A percentile compares a stretch with the other conserved stretches of the same genome.
phyloP scores from a whole-genome alignment of 1,139 yeast genomes.

The Geotrichum citri-aurantii region DNA sequence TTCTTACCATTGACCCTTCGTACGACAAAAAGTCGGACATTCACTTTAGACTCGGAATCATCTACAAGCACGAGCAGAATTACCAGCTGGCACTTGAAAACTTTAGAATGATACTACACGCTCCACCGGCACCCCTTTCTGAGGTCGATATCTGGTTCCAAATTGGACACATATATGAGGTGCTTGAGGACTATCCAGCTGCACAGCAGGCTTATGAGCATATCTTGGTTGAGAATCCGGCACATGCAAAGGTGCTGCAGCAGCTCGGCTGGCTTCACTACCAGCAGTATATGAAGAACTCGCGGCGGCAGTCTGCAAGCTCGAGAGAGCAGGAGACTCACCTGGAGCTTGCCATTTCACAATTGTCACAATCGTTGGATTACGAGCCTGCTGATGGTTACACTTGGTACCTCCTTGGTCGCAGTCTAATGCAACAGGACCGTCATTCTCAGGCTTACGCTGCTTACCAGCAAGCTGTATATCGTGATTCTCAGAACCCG shows the following conservation, averaged over 20 bases:
- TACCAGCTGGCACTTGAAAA: slow-evolving; percentile 84
- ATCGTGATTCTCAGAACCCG: slow-evolving; percentile 92
- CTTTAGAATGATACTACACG: slow-evolving; percentile 80
- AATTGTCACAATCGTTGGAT: slow-evolving; percentile 79
- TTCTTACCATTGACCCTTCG: slow-evolving; percentile 88
- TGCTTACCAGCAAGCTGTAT: slow-evolving; percentile 97
- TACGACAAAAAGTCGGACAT: slow-evolving; percentile 95
- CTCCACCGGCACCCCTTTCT: slow-evolving; percentile 93
- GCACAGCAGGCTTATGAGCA: slow-evolving; percentile 95
- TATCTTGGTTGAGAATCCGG: slow-evolving; percentile 81
- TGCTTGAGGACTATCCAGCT: slow-evolving; percentile 82
- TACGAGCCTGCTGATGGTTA: slow-evolving; percentile 90
- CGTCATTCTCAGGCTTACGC: slow-evolving; percentile 96
- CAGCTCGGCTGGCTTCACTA: slow-evolving; percentile 94
- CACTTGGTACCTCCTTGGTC: slow-evolving; percentile 93
- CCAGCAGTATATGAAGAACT: slow-evolving; percentile 42
- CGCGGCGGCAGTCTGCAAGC: not conserved
- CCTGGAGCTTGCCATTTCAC: slow-evolving; percentile 74
- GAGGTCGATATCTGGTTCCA: slow-evolving; percentile 99
- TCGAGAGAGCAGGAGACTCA: slow-evolving; percentile 57
- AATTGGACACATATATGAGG: slow-evolving; percentile 91
- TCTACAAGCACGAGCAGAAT: slow-evolving; percentile 91
- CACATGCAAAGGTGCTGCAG: slow-evolving; percentile 92
- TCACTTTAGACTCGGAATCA: slow-evolving; percentile 90
- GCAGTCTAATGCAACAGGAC: slow-evolving; percentile 93